A percentile compares a stretch with the other conserved stretches of the same genome.
Evolutionary conservation across 2,329 filamentous ascomycete species (phyloP).

Genomic region (Aspergillus fischeri): DNA sequence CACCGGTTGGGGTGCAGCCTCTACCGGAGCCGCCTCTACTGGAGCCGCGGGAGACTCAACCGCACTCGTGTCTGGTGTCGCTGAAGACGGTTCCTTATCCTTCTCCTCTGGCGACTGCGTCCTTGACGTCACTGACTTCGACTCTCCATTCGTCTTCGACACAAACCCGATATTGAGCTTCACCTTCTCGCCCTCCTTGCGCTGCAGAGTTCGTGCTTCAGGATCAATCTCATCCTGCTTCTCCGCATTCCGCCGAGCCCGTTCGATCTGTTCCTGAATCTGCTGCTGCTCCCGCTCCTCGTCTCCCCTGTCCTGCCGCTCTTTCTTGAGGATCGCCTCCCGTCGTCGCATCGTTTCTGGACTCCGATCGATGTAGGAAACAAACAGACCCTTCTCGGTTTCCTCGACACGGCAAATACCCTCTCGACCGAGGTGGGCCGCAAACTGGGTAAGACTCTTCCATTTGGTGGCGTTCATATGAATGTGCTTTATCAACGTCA

Average conservation of each 20-base stretch:
- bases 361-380: slow-evolving; percentile 88
- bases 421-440: slow-evolving; percentile 78
- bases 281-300: slow-evolving; percentile 82
- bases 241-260: slow-evolving; percentile 62
- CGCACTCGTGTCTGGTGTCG: slow-evolving; percentile 12
- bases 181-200: slow-evolving; percentile 71
- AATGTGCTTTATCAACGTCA: slow-evolving; percentile 52
- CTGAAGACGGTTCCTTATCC: slow-evolving; percentile 8
- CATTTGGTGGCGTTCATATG: slow-evolving; percentile 95
- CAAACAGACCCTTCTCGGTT: slow-evolving; percentile 74
- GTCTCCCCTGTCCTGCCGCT: slow-evolving; percentile 83
- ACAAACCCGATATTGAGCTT: slow-evolving; percentile 61
- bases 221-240: slow-evolving; percentile 40
- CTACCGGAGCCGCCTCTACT: slow-evolving; percentile 8
- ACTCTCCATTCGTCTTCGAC: slow-evolving; percentile 21
- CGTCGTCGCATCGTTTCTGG: slow-evolving; percentile 76
- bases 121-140: slow-evolving; percentile 19
- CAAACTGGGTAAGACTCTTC: slow-evolving; percentile 84
- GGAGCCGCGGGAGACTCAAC: slow-evolving; percentile 14
- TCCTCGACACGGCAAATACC: slow-evolving; percentile 89
- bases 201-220: slow-evolving; percentile 43
- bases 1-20: slow-evolving; percentile 13
- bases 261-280: slow-evolving; percentile 77
- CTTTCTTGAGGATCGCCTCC: slow-evolving; percentile 77
- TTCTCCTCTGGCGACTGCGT: slow-evolving; percentile 22